These are phyloP conservation scores for Dunaliella salina DNA, from an alignment of 163 green algal species.

Conservation along the genomic window DNA sequence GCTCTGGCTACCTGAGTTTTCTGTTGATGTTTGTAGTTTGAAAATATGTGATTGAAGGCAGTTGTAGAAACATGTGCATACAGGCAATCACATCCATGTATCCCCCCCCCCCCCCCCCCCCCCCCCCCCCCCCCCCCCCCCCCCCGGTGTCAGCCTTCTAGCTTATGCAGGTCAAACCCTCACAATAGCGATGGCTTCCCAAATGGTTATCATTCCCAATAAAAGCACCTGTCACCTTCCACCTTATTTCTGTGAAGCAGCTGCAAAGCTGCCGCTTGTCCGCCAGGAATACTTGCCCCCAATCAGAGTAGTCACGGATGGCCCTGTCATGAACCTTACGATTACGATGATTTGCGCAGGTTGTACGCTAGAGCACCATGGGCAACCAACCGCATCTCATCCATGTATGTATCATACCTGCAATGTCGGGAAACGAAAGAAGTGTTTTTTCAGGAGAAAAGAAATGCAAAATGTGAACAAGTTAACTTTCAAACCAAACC, in stretches of 20 bases:
- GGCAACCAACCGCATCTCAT: slow-evolving; percentile 49
- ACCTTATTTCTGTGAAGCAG: not conserved
- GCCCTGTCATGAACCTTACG: not conserved
- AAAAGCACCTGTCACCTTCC: not conserved
- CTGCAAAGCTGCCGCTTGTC: not conserved
- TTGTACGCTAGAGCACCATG: slow-evolving; percentile 38
- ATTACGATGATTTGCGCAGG: slow-evolving; percentile 10
- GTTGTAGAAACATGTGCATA: too few species aligned
- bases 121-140: too few species aligned
- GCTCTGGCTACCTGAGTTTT: too few species aligned
- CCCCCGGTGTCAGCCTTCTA: too few species aligned
- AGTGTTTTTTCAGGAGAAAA: too few species aligned
- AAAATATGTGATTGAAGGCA: too few species aligned
- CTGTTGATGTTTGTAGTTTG: too few species aligned
- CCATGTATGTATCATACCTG: slow-evolving; percentile 69
- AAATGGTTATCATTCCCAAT: not conserved
- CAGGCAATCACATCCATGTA: too few species aligned
- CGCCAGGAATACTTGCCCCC: not conserved
- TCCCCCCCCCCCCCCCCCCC: too few species aligned
- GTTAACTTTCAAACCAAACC: too few species aligned
- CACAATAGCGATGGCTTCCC: not conserved
- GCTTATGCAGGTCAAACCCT: not conserved
- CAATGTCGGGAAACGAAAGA: too few species aligned
- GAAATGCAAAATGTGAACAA: too few species aligned
- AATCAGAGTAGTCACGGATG: not conserved